Percentiles rank a stretch among this genome's conserved stretches.
These are phyloP conservation scores for Coniophora puteana DNA, from an alignment of 1,284 basidiomycete species.

Conservation along the genomic window DNA sequence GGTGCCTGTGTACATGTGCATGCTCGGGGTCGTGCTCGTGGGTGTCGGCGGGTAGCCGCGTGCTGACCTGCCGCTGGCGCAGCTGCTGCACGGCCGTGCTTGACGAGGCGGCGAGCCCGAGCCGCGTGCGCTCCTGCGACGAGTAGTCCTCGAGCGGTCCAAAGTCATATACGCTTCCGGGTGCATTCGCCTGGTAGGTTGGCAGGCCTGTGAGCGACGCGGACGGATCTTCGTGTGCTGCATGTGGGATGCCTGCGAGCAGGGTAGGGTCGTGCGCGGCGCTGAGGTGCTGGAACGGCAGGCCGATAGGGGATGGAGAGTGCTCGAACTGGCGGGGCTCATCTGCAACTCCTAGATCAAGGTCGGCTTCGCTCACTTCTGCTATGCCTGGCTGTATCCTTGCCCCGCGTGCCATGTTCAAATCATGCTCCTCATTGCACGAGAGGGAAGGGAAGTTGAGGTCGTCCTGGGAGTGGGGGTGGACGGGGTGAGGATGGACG, in stretches of 20 bases:
- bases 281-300: constrained; percentile 35
- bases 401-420: constrained; percentile 39
- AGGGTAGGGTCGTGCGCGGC: constrained; percentile 47
- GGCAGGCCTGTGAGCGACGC: constrained; percentile 47
- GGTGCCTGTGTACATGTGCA: constrained; percentile 6
- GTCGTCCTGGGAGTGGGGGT: constrained; percentile 11
- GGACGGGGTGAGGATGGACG: constrained; percentile 5
- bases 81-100: constrained; percentile 23
- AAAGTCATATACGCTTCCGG: constrained; percentile 71
- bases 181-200: constrained; percentile 55
- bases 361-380: too few species aligned
- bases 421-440: constrained; percentile 40
- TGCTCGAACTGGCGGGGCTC: constrained; percentile 13
- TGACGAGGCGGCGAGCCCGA: constrained; percentile 47
- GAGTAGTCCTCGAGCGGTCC: constrained; percentile 79
- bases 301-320: constrained; percentile 18
- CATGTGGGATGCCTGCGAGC: constrained; percentile 31
- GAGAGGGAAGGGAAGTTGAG: constrained; percentile 37
- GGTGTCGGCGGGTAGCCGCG: constrained; percentile 5
- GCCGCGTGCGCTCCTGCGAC: constrained; percentile 58
- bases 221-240: constrained; percentile 24
- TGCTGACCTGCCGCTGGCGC: constrained; percentile 12
- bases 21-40: not conserved
- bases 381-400: too few species aligned
- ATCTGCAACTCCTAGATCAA: constrained; percentile 17